Conservation (phyloP, 1,139 yeast genomes). For the Chernovozyma sophiae-reginae region DNA sequence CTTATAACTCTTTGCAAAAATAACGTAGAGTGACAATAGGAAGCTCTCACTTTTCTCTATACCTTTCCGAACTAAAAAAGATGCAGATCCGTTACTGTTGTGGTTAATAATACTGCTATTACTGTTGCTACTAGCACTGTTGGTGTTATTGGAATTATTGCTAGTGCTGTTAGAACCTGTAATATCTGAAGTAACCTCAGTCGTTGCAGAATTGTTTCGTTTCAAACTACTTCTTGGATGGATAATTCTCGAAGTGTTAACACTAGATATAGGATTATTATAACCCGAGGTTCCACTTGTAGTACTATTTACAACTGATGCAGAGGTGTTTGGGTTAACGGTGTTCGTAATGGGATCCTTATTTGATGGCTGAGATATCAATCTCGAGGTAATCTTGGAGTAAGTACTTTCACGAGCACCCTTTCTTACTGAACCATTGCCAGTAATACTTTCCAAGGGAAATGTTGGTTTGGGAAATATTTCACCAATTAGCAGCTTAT, state of each 20-base stretch:
- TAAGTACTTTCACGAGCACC: slow-evolving; percentile 28
- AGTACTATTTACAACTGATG: not conserved
- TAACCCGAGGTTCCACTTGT: not conserved
- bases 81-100: not conserved
- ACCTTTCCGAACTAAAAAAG: not conserved
- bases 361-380: slow-evolving; percentile 20
- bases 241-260: slow-evolving; percentile 4
- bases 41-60: slow-evolving; percentile 30
- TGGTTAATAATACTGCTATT: not conserved
- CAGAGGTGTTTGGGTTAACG: not conserved
- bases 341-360: slow-evolving; percentile 5
- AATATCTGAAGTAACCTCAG: not conserved
- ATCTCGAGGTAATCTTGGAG: slow-evolving; percentile 50
- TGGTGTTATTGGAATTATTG: not conserved
- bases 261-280: not conserved
- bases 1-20: slow-evolving; percentile 63
- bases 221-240: slow-evolving; percentile 20
- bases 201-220: slow-evolving; percentile 23
- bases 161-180: not conserved
- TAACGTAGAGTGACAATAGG: slow-evolving; percentile 49
- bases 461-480: slow-evolving; percentile 31
- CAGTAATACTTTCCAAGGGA: slow-evolving; percentile 16
- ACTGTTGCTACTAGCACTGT: not conserved
- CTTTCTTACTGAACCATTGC: slow-evolving; percentile 9
- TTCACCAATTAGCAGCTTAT: not conserved